Percentiles rank a stretch among this genome's conserved stretches.
phyloP scores from a whole-genome alignment of 139 green algal genomes.

The Parachlorella kessleri region DNA sequence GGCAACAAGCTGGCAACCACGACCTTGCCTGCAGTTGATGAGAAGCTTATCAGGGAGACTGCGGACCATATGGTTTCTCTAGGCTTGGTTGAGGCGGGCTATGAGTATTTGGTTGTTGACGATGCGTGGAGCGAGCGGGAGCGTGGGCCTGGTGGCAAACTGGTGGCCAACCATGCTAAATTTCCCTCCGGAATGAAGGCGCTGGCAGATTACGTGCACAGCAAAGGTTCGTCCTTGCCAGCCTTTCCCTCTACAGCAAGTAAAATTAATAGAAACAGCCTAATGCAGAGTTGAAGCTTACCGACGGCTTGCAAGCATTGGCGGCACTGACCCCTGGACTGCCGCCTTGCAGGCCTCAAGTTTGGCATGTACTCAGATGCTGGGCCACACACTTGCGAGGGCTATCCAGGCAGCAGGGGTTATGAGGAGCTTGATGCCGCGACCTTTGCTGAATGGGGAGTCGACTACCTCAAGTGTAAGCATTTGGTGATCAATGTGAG shows the following conservation, averaged over 20 bases:
- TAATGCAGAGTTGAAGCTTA: no score
- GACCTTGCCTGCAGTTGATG: no score
- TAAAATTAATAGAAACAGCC: no score
- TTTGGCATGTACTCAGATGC: conserved; percentile 76
- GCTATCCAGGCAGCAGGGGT: conserved; percentile 61
- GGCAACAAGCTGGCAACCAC: no score
- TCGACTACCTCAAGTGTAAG: conserved; percentile 85
- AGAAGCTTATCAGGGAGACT: conserved; percentile 29
- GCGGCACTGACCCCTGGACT: no score
- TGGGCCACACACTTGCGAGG: conserved; percentile 68
- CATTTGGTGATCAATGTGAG: no score
- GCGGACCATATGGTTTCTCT: conserved; percentile 43
- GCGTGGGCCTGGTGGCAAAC: neutral
- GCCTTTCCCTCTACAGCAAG: no score
- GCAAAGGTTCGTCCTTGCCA: no score
- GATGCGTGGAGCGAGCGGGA: conserved; percentile 11
- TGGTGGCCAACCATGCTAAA: neutral
- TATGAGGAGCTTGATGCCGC: conserved; percentile 62
- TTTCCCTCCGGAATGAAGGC: conserved; percentile 59
- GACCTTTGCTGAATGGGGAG: conserved; percentile 65
- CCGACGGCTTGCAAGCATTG: no score
- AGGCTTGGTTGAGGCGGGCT: conserved; percentile 30
- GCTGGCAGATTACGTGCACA: conserved; percentile 53
- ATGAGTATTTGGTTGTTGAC: conserved; percentile 8
- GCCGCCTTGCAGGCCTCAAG: no score